These are phyloP conservation scores for Penstemon newberryi DNA, from an alignment of 257 asterid species.

Conservation along the genomic window DNA sequence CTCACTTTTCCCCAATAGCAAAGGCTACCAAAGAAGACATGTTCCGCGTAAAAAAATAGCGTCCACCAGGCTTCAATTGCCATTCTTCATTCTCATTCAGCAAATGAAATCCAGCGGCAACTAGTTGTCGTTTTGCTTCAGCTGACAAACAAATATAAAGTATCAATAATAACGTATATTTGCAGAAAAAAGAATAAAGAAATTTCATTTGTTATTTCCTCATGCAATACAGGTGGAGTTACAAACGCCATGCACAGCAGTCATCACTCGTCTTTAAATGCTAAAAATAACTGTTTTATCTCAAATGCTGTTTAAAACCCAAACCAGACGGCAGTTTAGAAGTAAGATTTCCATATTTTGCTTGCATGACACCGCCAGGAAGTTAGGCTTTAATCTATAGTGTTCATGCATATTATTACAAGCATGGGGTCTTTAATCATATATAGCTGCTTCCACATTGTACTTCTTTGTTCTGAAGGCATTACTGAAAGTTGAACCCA, in stretches of 20 bases:
- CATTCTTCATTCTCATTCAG: conserved; percentile 89
- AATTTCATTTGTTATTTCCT: not conserved
- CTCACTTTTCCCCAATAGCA: conserved; percentile 94
- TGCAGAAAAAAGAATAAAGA: conserved; percentile 3
- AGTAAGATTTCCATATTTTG: conserved; percentile 8
- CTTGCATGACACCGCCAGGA: conserved; percentile 5
- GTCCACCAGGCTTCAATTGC: conserved; percentile 96
- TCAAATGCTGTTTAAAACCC: conserved; percentile 12
- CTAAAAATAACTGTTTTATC: too few species aligned
- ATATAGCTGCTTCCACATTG: not conserved
- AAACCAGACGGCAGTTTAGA: conserved; percentile 16
- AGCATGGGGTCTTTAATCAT: not conserved
- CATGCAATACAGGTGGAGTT: conserved; percentile 5
- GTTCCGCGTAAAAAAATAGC: conserved; percentile 91
- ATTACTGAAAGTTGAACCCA: not conserved
- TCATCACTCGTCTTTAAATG: too few species aligned
- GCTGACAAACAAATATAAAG: conserved; percentile 47
- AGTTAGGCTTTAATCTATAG: conserved; percentile 16
- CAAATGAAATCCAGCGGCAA: conserved; percentile 91
- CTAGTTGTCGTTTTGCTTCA: conserved; percentile 84
- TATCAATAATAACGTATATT: conserved; percentile 11
- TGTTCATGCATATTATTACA: conserved; percentile 4
- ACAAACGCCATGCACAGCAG: not conserved
- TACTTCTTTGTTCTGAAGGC: not conserved
- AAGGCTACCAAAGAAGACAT: conserved; percentile 97